phyloP scores from a whole-genome alignment of 805 yeast genomes.

The Lipomyces oligophaga region DNA sequence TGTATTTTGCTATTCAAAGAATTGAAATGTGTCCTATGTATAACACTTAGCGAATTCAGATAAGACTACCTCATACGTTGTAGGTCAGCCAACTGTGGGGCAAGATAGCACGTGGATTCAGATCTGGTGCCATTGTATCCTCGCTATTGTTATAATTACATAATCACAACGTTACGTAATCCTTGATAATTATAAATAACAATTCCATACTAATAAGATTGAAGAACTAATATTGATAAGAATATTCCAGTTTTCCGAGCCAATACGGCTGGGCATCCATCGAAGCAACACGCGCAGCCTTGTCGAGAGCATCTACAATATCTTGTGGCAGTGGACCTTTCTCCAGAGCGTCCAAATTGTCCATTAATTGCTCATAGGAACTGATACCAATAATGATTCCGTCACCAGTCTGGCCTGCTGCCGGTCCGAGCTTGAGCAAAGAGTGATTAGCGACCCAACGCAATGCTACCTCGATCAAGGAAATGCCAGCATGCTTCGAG shows the following conservation, averaged over 20 bases:
- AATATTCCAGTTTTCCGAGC: constrained; percentile 5
- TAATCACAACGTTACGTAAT: too few relatives aligned
- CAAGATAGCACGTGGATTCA: too few relatives aligned
- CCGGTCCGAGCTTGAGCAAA: constrained; percentile 12
- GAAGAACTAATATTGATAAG: too few relatives aligned
- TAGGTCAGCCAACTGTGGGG: too few relatives aligned
- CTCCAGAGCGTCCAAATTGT: constrained; percentile 20
- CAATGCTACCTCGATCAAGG: constrained; percentile 14
- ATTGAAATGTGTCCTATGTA: too few relatives aligned
- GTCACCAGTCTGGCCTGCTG: constrained; percentile 12
- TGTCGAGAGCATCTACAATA: constrained; percentile 29
- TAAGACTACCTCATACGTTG: too few relatives aligned
- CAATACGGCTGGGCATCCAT: constrained; percentile 31
- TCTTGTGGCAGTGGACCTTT: constrained; percentile 32
- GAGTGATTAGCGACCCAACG: constrained; percentile 21
- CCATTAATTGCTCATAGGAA: constrained; percentile 10
- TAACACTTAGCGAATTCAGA: too few relatives aligned
- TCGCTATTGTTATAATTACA: too few relatives aligned
- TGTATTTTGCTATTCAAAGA: too few relatives aligned
- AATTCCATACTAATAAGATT: too few relatives aligned
- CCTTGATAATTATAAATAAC: too few relatives aligned
- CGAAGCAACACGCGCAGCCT: constrained; percentile 29
- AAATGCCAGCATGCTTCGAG: constrained; percentile 11
- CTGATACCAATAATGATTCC: constrained; percentile 19
- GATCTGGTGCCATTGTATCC: too few relatives aligned